These are phyloP conservation scores for Ustilago crameri DNA, from an alignment of 1,284 basidiomycete genomes.

Conservation along the genomic window DNA sequence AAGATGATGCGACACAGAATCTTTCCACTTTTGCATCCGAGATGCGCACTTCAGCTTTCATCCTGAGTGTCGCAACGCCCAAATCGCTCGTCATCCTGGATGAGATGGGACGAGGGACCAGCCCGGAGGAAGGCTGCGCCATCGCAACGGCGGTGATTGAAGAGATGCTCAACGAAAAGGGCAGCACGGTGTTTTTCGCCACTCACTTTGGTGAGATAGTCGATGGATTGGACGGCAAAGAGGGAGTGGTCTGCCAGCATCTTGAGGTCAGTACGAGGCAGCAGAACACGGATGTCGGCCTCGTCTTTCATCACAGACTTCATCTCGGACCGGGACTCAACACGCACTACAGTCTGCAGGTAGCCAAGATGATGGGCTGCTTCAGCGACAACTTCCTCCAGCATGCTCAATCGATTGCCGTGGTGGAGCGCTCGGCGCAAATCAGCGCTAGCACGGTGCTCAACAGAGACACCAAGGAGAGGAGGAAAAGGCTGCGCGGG, in stretches of 20 bases:
- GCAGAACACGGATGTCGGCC: slow-evolving; percentile 10
- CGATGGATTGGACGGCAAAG: slow-evolving; percentile 31
- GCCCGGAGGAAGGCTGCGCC: slow-evolving; percentile 84
- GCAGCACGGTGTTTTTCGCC: slow-evolving; percentile 88
- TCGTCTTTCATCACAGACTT: slow-evolving; percentile 43
- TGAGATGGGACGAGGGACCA: slow-evolving; percentile 88
- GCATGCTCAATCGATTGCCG: slow-evolving; percentile 22
- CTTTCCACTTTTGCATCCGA: slow-evolving; percentile 51
- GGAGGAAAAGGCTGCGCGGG: slow-evolving; percentile 19
- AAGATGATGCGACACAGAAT: slow-evolving; percentile 75
- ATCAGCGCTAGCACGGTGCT: not conserved
- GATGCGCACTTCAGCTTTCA: slow-evolving; percentile 67
- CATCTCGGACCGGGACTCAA: slow-evolving; percentile 31
- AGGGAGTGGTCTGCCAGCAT: slow-evolving; percentile 36
- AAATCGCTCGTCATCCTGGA: slow-evolving; percentile 83
- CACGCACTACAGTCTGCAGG: slow-evolving; percentile 46
- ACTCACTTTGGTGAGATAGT: slow-evolving; percentile 74
- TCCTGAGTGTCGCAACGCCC: slow-evolving; percentile 73
- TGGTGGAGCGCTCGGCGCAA: slow-evolving; percentile 8
- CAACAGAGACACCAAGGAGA: slow-evolving; percentile 3
- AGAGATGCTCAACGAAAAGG: slow-evolving; percentile 74
- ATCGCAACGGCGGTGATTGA: slow-evolving; percentile 93
- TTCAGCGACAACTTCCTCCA: slow-evolving; percentile 24
- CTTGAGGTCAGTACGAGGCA: slow-evolving; percentile 27
- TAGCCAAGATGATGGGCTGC: slow-evolving; percentile 49